These are phyloP conservation scores for Lunasporangiospora selenospora DNA, from an alignment of 192 early-diverging fungal genomes.

Conservation along the genomic window DNA sequence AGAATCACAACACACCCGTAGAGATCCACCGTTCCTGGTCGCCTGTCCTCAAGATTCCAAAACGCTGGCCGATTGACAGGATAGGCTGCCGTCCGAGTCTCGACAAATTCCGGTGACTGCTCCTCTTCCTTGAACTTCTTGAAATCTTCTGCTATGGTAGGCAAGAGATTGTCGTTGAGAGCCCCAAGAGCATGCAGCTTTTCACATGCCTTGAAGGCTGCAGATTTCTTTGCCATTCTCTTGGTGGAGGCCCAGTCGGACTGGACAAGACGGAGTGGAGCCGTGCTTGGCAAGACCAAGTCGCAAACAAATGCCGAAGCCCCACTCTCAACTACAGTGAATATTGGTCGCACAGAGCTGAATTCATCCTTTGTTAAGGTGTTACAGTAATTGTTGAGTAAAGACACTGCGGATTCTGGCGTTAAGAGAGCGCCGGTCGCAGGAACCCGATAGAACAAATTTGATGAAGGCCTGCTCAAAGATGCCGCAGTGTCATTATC, in stretches of 20 bases:
- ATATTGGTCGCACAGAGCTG: conserved; percentile 61
- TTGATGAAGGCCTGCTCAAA: conserved; percentile 1
- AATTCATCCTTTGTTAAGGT: conserved; percentile 70
- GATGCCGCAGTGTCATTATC: conserved; percentile 13
- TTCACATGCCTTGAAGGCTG: conserved; percentile 75
- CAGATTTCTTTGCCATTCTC: conserved; percentile 68
- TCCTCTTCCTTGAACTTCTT: conserved; percentile 22
- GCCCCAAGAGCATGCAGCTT: conserved; percentile 69
- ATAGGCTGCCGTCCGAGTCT: conserved; percentile 30
- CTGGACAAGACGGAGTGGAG: conserved; percentile 58
- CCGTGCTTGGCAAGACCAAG: conserved; percentile 67
- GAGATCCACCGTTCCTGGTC: conserved; percentile 4
- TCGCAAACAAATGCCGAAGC: conserved; percentile 53
- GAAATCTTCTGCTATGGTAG: conserved; percentile 40
- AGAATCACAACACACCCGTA: conserved; percentile 46
- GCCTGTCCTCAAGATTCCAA: conserved; percentile 24
- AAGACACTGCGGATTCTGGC: conserved; percentile 65
- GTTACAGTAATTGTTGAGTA: conserved; percentile 77
- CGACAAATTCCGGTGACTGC: not conserved
- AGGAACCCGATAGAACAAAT: conserved; percentile 61
- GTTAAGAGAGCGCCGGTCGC: conserved; percentile 77
- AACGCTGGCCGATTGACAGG: conserved; percentile 34
- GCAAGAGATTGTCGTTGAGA: conserved; percentile 78
- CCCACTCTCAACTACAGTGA: conserved; percentile 39
- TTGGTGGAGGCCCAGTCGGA: conserved; percentile 64